Percentiles rank a stretch among this genome's conserved stretches.
These are phyloP conservation scores for Terfezia claveryi DNA, from an alignment of 495 filamentous ascomycete genomes.

Conservation along the genomic window DNA sequence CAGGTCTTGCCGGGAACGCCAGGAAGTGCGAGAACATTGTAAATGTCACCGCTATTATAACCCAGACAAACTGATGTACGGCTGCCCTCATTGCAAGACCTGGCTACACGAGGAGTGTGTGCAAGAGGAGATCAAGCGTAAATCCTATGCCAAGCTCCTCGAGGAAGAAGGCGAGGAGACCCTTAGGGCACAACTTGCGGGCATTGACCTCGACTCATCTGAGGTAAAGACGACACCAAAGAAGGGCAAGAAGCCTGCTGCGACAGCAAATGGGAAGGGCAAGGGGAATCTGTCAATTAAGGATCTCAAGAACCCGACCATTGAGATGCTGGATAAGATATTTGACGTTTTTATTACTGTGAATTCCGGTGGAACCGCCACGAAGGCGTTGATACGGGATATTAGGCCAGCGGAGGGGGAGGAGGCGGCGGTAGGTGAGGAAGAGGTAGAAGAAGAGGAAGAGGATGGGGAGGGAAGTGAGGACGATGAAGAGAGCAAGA, in stretches of 20 bases:
- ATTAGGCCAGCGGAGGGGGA: conserved; percentile 2
- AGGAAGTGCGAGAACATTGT: conserved; percentile 38
- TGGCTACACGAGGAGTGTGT: conserved; percentile 47
- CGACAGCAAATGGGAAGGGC: too few relatives aligned
- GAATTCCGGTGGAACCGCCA: background rate
- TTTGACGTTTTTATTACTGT: background rate
- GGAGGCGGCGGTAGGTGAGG: background rate
- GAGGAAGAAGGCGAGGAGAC: conserved; percentile 27
- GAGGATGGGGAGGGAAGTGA: background rate
- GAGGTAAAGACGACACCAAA: too few relatives aligned
- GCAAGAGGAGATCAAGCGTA: conserved; percentile 22
- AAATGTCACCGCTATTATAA: conserved; percentile 39
- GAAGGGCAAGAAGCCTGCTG: too few relatives aligned
- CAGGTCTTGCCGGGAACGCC: background rate
- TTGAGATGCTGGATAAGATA: background rate
- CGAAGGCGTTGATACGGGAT: background rate
- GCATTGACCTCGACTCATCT: background rate
- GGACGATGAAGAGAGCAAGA: conserved; percentile 2
- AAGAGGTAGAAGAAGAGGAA: background rate
- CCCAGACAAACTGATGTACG: conserved; percentile 36
- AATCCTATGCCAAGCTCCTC: conserved; percentile 30
- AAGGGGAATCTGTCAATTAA: too few relatives aligned
- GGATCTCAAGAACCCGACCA: background rate
- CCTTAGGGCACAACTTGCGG: background rate
- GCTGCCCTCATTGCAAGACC: conserved; percentile 35